These are phyloP conservation scores for Apiotrichum montevideense DNA, from an alignment of 1,284 basidiomycete genomes.

Conservation along the genomic window DNA sequence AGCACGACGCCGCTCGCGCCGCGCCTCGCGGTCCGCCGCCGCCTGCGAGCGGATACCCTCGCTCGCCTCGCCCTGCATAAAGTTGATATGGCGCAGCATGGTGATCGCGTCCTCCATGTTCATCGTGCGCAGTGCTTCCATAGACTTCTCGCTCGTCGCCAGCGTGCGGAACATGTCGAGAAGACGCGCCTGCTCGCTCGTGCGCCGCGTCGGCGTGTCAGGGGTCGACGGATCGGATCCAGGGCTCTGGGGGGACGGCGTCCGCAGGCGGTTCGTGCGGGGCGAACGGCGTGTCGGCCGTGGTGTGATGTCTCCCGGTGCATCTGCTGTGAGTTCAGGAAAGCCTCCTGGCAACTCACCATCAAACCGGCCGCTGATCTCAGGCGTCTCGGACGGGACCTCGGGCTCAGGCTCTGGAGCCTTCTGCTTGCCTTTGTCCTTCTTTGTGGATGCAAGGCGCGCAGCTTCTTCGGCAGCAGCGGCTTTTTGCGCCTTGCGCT, in stretches of 20 bases:
- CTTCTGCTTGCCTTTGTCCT: neutral
- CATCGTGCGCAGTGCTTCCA: constrained; percentile 17
- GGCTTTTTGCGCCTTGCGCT: neutral
- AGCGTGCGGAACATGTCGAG: constrained; percentile 28
- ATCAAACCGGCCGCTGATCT: constrained; percentile 6
- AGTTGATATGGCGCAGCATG: constrained; percentile 24
- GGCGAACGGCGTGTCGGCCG: constrained; percentile 1
- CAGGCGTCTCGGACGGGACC: neutral
- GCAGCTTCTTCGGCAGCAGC: neutral
- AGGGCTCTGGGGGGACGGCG: neutral
- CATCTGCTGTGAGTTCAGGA: constrained; percentile 3
- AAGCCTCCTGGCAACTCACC: neutral
- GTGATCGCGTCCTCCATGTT: constrained; percentile 28
- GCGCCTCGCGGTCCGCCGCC: constrained; percentile 1
- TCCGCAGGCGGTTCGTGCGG: neutral
- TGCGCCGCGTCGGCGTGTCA: constrained; percentile 20
- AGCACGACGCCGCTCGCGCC: neutral
- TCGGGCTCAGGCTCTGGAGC: neutral
- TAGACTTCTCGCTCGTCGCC: constrained; percentile 10
- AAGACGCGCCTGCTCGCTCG: constrained; percentile 23
- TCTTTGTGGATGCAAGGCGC: neutral
- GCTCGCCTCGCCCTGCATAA: constrained; percentile 23
- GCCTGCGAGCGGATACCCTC: constrained; percentile 5
- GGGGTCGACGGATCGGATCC: neutral
- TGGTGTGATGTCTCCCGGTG: constrained; percentile 3